Percentiles rank a stretch among this genome's conserved stretches.
phyloP scores from a whole-genome alignment of 31 red algal genomes.

The Porphyra umbilicalis region DNA sequence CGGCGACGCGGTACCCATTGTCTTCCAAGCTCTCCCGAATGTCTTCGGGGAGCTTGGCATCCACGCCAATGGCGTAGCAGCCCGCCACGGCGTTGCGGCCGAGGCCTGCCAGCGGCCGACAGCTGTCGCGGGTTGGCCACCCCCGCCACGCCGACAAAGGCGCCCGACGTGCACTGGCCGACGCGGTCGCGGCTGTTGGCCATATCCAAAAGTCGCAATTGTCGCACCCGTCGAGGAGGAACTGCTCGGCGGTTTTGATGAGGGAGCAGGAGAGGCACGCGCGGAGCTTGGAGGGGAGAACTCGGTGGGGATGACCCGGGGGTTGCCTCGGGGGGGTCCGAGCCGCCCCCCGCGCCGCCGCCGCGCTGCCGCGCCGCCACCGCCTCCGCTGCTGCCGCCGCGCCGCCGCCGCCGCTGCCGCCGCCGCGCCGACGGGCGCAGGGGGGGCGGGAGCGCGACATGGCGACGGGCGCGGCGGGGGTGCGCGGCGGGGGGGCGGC shows the following conservation, averaged over 20 bases:
- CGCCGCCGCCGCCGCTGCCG: not conserved
- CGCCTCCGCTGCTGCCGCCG: not conserved
- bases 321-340: not conserved
- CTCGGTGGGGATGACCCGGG: slow-evolving; percentile 59
- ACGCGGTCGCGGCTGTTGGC: slow-evolving; percentile 59
- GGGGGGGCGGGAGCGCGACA: not conserved
- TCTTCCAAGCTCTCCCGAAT: slow-evolving; percentile 78
- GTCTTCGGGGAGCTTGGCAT: slow-evolving; percentile 70
- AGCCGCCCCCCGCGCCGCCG: no score
- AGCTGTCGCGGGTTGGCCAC: slow-evolving; percentile 38
- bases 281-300: slow-evolving; percentile 55
- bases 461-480: not conserved
- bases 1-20: slow-evolving; percentile 30
- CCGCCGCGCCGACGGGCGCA: not conserved
- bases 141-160: slow-evolving; percentile 50
- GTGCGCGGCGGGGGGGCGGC: no score
- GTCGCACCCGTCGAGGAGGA: slow-evolving; percentile 75
- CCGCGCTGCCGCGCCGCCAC: not conserved
- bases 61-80: slow-evolving; percentile 74
- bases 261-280: slow-evolving; percentile 83
- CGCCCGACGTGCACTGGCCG: slow-evolving; percentile 56
- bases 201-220: slow-evolving; percentile 71
- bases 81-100: slow-evolving; percentile 53
- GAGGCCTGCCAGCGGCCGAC: slow-evolving; percentile 87
- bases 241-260: slow-evolving; percentile 75